Base-by-base conservation (phyloP, 2,329 filamentous ascomycete genomes). In the Byssoonygena ceratinophila region DNA sequence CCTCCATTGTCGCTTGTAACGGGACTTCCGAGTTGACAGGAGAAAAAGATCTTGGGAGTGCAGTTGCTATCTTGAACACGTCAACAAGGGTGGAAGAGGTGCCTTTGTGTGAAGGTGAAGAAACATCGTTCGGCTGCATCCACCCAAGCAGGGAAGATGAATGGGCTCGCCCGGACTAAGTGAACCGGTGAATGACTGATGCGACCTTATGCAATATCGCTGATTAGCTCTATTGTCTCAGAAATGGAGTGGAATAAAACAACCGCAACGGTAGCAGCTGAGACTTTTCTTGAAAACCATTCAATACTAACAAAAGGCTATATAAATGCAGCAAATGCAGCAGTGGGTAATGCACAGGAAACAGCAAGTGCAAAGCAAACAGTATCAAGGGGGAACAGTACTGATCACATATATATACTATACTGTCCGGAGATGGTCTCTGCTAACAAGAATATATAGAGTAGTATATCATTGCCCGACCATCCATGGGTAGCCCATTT, bases 91-190 rank as follows among this genome's bases (percentile, higher is more conserved):
- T 68, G 27, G 67, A 66, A 51, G 68, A 63, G 51, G 68, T 69
- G 54, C 63, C 60, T 54, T 66, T 62, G 27, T 65, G 52, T 9
- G 48, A 62, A 49, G 62, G 58, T 55, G 62, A 59, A 62, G 61
- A 59, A 64, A 58, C 69, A 69, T 72, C 67, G 59, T 70, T 68
- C 62, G 68, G 63, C 68, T 66, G 67, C 69, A 72, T 70, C 61
- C 68, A 65, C 62, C 57, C 59, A 55, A 56, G 18, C 22, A 18
- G 51, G 51, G 51, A 23, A 25, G 41, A 52, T 40, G 50, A 41
- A 20, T n/a, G 16, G 23, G 23, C 16, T 8, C 9, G 7, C 11
- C 34, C 23, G 50, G 50, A 52, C 43, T 52, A 52, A 46, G 41
- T 31, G 31, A n/a, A 32, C 34, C 25, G 34, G 50, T 51, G 37